Base-by-base conservation (phyloP, 2,329 filamentous ascomycete genomes). In the Alternaria sp. region DNA sequence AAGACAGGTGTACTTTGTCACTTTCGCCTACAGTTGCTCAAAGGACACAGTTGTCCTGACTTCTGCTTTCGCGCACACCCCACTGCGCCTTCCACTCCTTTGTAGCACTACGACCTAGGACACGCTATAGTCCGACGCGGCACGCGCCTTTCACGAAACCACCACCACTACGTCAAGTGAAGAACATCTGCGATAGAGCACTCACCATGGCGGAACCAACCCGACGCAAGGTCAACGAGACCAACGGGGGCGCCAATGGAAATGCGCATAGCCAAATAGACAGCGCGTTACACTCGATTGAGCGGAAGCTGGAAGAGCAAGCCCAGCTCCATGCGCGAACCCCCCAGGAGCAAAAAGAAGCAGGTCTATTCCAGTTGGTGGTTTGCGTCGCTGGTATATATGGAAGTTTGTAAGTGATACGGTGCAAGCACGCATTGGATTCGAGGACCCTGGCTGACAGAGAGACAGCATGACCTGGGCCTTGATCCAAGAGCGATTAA, bases 311-410 rank as follows among this genome's bases (percentile, higher is more conserved):
- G 26, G 74, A 74, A 44, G 63, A 73, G 42, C 68, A 70, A 42
- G 72, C 71, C 3, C 69, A 75, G 48, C 54, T 71, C 13, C 67
- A 68, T 52, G 75, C 74, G 54, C 64, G 74, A 17, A 69, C 75
- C 50, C 72, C 72, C 3, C 61, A 65, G 39, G 72, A 75, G 62
- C 72, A 75, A 63, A 77, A 72, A 58, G 68, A 77, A 61, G 70
- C 89, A 8, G 90, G 91, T 4, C 75, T 92, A 29, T 73, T 90
- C 71, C 90, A 96, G 78, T 85, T 97, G 55, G 79, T 93, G 48
- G 86, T 96, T 61, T 94, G 93, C 65, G 92, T 97, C n/a, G 88
- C 88, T 6, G 95, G 95, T 59, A 99, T 99, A 70, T 99, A 99
- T 78, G 92, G 90, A 34, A 96, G 93, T 34, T 99, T 99, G 94